phyloP scores from a whole-genome alignment of 192 early-diverging fungal species.

The Pilobolus umbonatus region DNA sequence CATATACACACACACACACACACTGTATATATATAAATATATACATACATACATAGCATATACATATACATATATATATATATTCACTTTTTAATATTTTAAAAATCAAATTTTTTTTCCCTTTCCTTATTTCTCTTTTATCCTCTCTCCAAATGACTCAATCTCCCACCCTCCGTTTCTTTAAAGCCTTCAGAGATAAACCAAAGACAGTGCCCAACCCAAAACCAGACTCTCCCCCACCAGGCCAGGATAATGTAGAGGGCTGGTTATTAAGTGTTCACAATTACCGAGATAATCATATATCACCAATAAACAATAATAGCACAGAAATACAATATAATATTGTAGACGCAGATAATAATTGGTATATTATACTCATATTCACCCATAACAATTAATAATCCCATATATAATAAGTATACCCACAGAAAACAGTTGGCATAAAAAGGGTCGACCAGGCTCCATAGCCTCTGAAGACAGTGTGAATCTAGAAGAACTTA shows the following conservation, averaged over 20 bases:
- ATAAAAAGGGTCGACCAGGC: slow-evolving; percentile 15
- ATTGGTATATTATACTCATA: background rate
- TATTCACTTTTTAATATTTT: too few relatives aligned
- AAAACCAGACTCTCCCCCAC: background rate
- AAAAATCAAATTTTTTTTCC: slow-evolving; percentile 10
- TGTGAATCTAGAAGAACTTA: slow-evolving; percentile 31
- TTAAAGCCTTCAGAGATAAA: slow-evolving; percentile 12
- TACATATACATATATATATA: too few relatives aligned
- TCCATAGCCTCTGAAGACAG: slow-evolving; percentile 31
- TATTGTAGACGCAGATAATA: slow-evolving; percentile 16
- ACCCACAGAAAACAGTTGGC: background rate
- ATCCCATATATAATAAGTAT: slow-evolving; percentile 4
- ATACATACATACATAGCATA: too few relatives aligned
- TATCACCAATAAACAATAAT: background rate
- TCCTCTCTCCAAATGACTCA: slow-evolving; percentile 8
- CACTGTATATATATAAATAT: too few relatives aligned
- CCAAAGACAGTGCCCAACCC: background rate
- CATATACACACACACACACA: background rate
- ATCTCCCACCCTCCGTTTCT: slow-evolving; percentile 10
- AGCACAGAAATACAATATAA: background rate
- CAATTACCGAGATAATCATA: slow-evolving; percentile 16
- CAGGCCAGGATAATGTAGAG: slow-evolving; percentile 14
- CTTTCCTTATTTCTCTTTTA: slow-evolving; percentile 6
- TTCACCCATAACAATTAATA: background rate
- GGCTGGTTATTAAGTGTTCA: slow-evolving; percentile 27